Evolutionary conservation across 495 filamentous ascomycete genomes (phyloP), one percentile per base, ranked within the genome.

Genomic region (Echria macrotheca): DNA sequence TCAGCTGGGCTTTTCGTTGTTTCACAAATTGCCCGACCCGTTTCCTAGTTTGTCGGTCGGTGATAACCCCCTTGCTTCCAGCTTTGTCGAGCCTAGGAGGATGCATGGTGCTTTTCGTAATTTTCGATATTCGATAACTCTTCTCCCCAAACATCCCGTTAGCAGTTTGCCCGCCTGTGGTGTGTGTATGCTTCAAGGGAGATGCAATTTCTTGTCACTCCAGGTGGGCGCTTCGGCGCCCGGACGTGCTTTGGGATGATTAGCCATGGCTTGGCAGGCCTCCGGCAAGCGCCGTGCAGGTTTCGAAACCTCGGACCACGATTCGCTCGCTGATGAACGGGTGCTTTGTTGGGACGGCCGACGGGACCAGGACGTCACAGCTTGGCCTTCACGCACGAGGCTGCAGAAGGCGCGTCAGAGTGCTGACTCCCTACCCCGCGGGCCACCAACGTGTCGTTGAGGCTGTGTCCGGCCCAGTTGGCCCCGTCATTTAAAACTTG

Each of bases 1-100:
- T 48, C 46, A 48, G 46, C 46, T 48, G n/a, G n/a, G 46, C n/a
- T 48, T 39, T 48, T 48, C 46, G 46, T 48, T 15, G 46, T 48
- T 39, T 19, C 46, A 48, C 46, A 48, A 48, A 15, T 5, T 39
- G 5, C 22, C 35, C 25, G 23, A 33, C 24, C 23, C 23, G 26
- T 21, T 40, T 14, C n/a, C n/a, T 29, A 11, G 11, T 39, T 40
- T 39, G 10, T 4, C 17, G 12, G 9, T 25, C 19, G 10, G 35
- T 33, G 28, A 32, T 25, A 24, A 21, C 23, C 26, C 12, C n/a
- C 23, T 28, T 48, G 22, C 23, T 39, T 39, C 29, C 37, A 9
- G 18, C 7, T 25, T 28, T 22, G 5, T 25, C 24, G 12, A 24
- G 40, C 12, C 19, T 44, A n/a, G n/a, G n/a, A n/a, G n/a, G n/a